phyloP scores from a whole-genome alignment of 305 asterid species.

The Fraxinus sp. region DNA sequence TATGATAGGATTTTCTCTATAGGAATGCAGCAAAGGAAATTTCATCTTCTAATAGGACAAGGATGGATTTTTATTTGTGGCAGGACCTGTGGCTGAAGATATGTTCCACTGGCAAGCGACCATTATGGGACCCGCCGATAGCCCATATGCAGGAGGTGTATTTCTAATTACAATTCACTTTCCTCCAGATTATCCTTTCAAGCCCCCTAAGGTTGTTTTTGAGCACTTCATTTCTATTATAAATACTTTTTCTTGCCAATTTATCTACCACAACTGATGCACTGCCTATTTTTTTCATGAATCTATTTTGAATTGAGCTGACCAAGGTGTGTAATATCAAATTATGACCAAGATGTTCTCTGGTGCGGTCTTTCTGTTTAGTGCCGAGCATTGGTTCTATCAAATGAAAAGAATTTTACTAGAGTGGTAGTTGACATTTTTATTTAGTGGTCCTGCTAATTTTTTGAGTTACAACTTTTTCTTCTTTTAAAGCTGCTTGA shows the following conservation, averaged over 20 bases:
- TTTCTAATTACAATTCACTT: slow-evolving; percentile 38
- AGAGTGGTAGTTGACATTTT: not conserved
- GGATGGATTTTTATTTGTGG: slow-evolving; percentile 14
- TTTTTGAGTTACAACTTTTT: not conserved
- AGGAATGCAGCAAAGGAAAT: not conserved
- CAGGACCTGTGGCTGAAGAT: slow-evolving; percentile 48
- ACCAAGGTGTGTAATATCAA: not conserved
- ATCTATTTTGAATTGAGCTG: not conserved
- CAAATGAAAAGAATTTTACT: not conserved
- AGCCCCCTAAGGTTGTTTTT: slow-evolving; percentile 40
- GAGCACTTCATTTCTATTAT: not conserved
- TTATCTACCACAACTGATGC: not conserved
- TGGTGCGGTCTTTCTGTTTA: not conserved
- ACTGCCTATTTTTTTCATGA: not conserved
- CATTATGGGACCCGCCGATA: slow-evolving; percentile 40
- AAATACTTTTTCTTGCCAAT: not conserved
- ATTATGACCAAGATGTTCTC: not conserved
- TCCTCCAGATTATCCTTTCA: slow-evolving; percentile 45
- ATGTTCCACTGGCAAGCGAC: slow-evolving; percentile 48
- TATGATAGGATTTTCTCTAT: slow-evolving; percentile 7
- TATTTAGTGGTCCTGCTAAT: not conserved
- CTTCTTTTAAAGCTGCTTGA: not conserved
- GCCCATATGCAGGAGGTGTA: slow-evolving; percentile 37
- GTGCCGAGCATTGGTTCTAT: not conserved
- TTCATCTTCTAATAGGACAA: not conserved